A percentile compares a stretch with the other conserved stretches of the same genome.
phyloP scores from a whole-genome alignment of 495 filamentous ascomycete genomes.

The Mytilinidion resinicola region DNA sequence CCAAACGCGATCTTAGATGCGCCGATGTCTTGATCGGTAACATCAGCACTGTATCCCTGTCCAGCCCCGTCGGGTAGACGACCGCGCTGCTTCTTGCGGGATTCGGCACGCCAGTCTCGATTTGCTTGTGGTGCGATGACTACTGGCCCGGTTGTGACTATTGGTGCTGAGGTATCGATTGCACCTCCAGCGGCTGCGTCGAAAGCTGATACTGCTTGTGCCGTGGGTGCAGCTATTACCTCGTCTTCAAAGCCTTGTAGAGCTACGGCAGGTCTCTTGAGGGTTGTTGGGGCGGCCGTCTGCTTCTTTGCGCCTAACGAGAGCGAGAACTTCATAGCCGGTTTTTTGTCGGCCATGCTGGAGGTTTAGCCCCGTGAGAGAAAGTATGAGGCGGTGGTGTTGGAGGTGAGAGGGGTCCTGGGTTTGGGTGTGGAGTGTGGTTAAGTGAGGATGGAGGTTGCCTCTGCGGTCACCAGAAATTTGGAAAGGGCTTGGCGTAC shows the following conservation, averaged over 20 bases:
- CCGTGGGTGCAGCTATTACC: not conserved
- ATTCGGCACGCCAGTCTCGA: conserved; percentile 15
- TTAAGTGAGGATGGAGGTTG: too few relatives aligned
- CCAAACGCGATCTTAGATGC: conserved; percentile 6
- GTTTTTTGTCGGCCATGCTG: conserved; percentile 1
- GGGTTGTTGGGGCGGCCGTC: not conserved
- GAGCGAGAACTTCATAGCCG: conserved; percentile 24
- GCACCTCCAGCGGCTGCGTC: conserved; percentile 18
- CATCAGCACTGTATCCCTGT: not conserved
- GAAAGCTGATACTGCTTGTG: conserved; percentile 14
- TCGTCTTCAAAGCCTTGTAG: conserved; percentile 21
- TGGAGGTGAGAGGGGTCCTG: not conserved
- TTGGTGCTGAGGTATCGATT: conserved; percentile 5
- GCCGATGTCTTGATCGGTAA: not conserved
- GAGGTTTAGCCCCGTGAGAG: not conserved
- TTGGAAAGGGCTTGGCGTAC: too few relatives aligned
- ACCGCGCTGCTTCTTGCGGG: conserved; percentile 2
- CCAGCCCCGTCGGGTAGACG: not conserved
- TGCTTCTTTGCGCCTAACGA: conserved; percentile 16
- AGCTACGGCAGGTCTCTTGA: conserved; percentile 12
- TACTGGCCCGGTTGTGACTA: not conserved
- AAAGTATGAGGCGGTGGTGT: not conserved
- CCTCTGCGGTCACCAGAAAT: too few relatives aligned
- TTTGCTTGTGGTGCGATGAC: conserved; percentile 20
- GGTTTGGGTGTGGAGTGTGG: not conserved